Base-by-base conservation (phyloP, 768 basidiomycete species). In the Pleurotus ostreatus region DNA sequence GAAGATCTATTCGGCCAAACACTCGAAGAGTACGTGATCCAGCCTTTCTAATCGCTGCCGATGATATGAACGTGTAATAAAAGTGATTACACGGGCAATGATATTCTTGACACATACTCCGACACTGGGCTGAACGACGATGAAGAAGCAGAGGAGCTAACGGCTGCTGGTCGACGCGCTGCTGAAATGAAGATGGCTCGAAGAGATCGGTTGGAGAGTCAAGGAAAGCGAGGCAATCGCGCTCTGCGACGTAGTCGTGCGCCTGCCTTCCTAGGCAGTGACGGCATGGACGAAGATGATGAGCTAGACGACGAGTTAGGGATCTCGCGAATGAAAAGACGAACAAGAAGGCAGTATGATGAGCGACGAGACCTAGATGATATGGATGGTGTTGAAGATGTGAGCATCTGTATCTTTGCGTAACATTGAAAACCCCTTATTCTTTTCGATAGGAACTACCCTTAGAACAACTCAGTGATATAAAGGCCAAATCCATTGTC, bases 401-500 rank as follows among this genome's bases (percentile, higher is more conserved):
- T 92, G 58, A 58, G 88, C 74, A 5, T 56, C 43, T 46, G 59
- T 26, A n/a, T 47, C 44, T 20, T 34, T 7, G 44, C 34, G 38
- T 4, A 56, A 45, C 23, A 44, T 11, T 47, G n/a, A 11, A 37
- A 37, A 40, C 52, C 47, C 26, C 63, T 70, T 49, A 70, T 34
- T 18, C 25, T 44, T 20, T 48, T 34, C 46, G 12, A 34, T 65
- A 97, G 92, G 94, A 98, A 71, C 80, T 99, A 54, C 94, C 97
- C 0, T 70, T 97, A 43, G 96, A 98, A 67, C 93, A 99, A 74
- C 78, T 99, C 8, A 92, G 92, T 58, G 97, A 99, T 66, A 94
- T 99, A 76, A 98, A 98, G 68, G 93, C 95, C 39, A 93, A 95
- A 66, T 94, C 92, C 11, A 94, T 99, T 56, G 89, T 90, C 20